phyloP scores from a whole-genome alignment of 345 rosid species.

The Citrus mangshanensis region DNA sequence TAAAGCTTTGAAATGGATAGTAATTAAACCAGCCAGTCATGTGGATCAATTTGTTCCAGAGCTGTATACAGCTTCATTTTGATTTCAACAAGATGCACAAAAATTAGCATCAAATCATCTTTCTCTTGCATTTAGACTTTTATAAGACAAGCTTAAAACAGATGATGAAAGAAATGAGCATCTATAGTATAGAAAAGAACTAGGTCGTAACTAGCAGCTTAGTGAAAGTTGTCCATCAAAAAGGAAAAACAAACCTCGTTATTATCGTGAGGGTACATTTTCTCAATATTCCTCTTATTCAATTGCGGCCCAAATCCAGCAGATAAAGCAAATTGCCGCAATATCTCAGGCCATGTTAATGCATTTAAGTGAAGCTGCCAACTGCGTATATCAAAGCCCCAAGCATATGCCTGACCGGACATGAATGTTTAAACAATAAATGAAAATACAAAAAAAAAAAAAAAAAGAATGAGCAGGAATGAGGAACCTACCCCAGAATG shows the following conservation, averaged over 20 bases:
- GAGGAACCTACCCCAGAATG: neutral
- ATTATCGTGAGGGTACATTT: slow-evolving; percentile 46
- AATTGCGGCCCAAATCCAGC: slow-evolving; percentile 84
- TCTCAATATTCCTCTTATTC: slow-evolving; percentile 51
- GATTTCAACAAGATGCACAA: neutral
- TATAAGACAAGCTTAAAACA: neutral
- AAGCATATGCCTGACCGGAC: slow-evolving; percentile 61
- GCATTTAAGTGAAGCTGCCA: slow-evolving; percentile 77
- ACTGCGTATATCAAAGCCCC: slow-evolving; percentile 87
- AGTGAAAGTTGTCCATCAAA: neutral
- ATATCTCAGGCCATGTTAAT: slow-evolving; percentile 88
- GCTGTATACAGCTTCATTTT: neutral
- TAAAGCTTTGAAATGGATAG: neutral
- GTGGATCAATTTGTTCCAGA: neutral
- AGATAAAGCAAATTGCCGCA: slow-evolving; percentile 78
- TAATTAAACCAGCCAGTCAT: neutral
- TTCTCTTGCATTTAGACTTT: neutral
- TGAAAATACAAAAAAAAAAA: neutral
- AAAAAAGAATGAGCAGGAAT: neutral
- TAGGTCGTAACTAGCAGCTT: neutral
- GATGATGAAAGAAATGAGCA: neutral
- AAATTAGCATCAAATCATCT: neutral
- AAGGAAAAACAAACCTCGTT: slow-evolving; percentile 46
- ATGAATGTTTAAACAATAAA: neutral
- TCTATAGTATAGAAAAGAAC: no score